phyloP scores from a whole-genome alignment of 169 alveolate genomes.

The Plasmodium yoelii region DNA sequence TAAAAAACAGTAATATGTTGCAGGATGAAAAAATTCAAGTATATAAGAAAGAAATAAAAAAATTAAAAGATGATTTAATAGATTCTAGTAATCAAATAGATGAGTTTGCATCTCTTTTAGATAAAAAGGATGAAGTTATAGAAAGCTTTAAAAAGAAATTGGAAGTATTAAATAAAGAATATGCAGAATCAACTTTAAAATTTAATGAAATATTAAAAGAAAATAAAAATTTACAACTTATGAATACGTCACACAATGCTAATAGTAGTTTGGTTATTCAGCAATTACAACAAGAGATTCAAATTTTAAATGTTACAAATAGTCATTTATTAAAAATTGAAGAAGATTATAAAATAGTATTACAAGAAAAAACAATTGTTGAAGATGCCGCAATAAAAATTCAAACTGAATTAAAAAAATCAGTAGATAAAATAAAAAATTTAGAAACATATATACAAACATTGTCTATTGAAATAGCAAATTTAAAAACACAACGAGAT shows the following conservation, averaged over 20 bases:
- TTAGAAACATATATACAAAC: slow-evolving; percentile 66
- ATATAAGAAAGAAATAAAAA: slow-evolving; percentile 63
- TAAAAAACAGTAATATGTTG: slow-evolving; percentile 45
- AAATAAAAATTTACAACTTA: slow-evolving; percentile 54
- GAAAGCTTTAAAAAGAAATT: slow-evolving; percentile 47
- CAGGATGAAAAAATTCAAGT: slow-evolving; percentile 41
- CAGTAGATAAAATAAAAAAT: slow-evolving; percentile 69
- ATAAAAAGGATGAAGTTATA: slow-evolving; percentile 63
- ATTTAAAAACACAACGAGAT: slow-evolving; percentile 61
- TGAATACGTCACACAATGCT: slow-evolving; percentile 51
- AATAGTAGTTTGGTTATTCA: slow-evolving; percentile 58
- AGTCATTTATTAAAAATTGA: slow-evolving; percentile 62
- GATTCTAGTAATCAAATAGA: slow-evolving; percentile 72
- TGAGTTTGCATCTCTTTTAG: slow-evolving; percentile 66
- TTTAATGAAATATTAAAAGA: slow-evolving; percentile 64
- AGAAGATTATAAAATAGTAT: slow-evolving; percentile 63
- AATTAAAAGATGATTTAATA: slow-evolving; percentile 51
- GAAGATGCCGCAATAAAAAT: slow-evolving; percentile 77
- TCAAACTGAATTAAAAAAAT: slow-evolving; percentile 73
- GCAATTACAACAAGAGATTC: slow-evolving; percentile 71
- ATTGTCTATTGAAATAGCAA: slow-evolving; percentile 46
- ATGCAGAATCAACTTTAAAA: slow-evolving; percentile 24
- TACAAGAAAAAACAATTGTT: slow-evolving; percentile 65
- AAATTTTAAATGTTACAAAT: slow-evolving; percentile 45
- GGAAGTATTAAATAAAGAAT: slow-evolving; percentile 42